These are phyloP conservation scores for Phymatotrichopsis omnivora DNA, from an alignment of 2,329 filamentous ascomycete genomes.

Conservation along the genomic window DNA sequence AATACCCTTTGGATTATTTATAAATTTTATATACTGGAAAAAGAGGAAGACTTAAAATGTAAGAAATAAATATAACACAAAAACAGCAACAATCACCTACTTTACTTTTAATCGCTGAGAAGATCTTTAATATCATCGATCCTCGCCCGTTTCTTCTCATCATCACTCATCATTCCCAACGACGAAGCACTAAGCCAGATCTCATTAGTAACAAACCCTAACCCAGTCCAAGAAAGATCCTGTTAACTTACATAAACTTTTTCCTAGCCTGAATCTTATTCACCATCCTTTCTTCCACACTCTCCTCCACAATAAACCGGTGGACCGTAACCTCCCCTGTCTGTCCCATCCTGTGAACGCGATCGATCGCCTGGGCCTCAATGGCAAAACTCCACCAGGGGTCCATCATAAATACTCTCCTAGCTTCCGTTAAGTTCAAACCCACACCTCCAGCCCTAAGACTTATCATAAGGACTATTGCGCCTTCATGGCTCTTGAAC, in stretches of 20 bases:
- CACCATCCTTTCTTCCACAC: constrained; percentile 92
- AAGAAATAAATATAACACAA: neutral
- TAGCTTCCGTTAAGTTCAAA: constrained; percentile 80
- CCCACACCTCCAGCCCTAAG: constrained; percentile 87
- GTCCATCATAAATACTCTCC: constrained; percentile 96
- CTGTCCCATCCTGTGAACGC: constrained; percentile 88
- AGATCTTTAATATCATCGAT: constrained; percentile 93
- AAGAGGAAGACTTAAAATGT: neutral
- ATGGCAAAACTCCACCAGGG: constrained; percentile 99
- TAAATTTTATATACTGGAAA: too few species aligned
- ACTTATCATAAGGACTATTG: constrained; percentile 69
- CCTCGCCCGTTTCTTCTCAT: constrained; percentile 79
- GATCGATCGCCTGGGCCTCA: constrained; percentile 93
- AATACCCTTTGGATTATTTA: too few species aligned
- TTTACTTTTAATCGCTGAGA: constrained; percentile 45
- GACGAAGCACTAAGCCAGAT: constrained; percentile 96
- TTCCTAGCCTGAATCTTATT: constrained; percentile 79
- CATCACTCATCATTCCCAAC: constrained; percentile 86
- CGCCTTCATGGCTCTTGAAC: constrained; percentile 54
- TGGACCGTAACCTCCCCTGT: constrained; percentile 73
- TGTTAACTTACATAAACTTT: constrained; percentile 71
- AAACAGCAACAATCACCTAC: neutral
- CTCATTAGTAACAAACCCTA: constrained; percentile 31
- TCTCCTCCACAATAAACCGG: constrained; percentile 78
- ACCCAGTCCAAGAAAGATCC: constrained; percentile 17